Conservation (phyloP, 306 rosid species). For the Dryas octopetala region DNA sequence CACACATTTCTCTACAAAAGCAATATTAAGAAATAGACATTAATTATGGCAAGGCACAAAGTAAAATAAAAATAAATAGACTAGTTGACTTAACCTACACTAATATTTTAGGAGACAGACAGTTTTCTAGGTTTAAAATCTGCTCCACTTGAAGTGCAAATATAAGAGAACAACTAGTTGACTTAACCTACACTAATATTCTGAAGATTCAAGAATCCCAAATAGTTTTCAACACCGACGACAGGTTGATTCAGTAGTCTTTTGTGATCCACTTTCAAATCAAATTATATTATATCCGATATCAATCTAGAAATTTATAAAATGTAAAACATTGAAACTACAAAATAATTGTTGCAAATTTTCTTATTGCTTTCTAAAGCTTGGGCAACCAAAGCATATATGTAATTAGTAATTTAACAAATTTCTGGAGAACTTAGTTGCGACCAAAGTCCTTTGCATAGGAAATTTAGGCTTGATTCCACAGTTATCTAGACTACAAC, state of each 20-base stretch:
- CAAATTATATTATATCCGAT: neutral
- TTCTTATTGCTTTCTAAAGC: neutral
- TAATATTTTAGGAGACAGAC: neutral
- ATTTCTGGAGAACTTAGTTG: neutral
- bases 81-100: too few species aligned
- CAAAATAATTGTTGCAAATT: neutral
- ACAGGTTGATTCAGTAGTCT: neutral
- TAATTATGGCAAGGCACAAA: neutral
- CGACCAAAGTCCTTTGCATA: neutral
- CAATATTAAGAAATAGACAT: neutral
- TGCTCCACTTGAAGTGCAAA: neutral
- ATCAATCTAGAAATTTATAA: neutral
- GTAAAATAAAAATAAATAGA: neutral
- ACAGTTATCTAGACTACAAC: too few species aligned
- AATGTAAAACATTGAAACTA: neutral
- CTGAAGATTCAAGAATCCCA: neutral
- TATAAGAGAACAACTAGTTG: neutral
- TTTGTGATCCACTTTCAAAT: neutral
- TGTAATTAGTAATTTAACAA: neutral
- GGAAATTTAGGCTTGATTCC: neutral
- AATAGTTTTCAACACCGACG: neutral
- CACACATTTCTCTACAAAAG: neutral
- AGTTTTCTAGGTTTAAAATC: neutral
- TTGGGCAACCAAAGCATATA: neutral
- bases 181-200: neutral